Evolutionary conservation across 2,329 filamentous ascomycete species (phyloP), one percentile per base, ranked within the genome.

Genomic region (Davidsoniella neocaledoniae): DNA sequence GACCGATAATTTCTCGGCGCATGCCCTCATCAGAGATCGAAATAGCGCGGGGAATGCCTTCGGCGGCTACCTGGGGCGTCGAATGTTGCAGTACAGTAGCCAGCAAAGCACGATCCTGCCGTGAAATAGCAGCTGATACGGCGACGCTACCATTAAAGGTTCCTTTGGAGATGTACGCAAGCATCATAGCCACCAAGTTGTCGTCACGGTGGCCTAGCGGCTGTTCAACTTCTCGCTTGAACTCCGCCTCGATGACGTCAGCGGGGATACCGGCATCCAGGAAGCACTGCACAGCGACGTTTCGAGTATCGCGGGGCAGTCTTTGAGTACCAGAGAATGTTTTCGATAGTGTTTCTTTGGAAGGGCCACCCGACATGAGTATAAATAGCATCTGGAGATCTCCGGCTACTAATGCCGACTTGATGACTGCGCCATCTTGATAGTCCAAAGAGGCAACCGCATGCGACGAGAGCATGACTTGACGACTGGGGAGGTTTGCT

Each of bases 151-250:
- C 67, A 40, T 71, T 70, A 49, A 70, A 72, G 54, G 75, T 76
- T 37, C 74, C 66, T 44, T 77, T 73, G 3, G 71, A 71, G 12
- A 71, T 68, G 53, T 74, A 63, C 2, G 66, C 63, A 4, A 79
- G 61, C 3, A 78, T 60, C 4, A 78, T 63, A 5, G 66, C 64
- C 49, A 79, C 72, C 9, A 79, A 60, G 1, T 65, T 63, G 40
- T 70, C 66, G 38, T 78, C 74, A 37, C 72, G 64, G 39, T 64
- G 62, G 0, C 67, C 64, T 1, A 65, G 63, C 10, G 67, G 63
- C 40, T 74, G 69, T 12, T 67, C 65, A 40, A 77, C 69, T n/a
- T 70, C 70, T 21, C 70, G 66, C 52, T 76, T 69, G 2, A 78
- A 57, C 2, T 72, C 71, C 0, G 62, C 62, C 42, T 76, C 67